Base-by-base conservation (phyloP, 2,329 filamentous ascomycete species). In the Colletotrichum tamarilloi region DNA sequence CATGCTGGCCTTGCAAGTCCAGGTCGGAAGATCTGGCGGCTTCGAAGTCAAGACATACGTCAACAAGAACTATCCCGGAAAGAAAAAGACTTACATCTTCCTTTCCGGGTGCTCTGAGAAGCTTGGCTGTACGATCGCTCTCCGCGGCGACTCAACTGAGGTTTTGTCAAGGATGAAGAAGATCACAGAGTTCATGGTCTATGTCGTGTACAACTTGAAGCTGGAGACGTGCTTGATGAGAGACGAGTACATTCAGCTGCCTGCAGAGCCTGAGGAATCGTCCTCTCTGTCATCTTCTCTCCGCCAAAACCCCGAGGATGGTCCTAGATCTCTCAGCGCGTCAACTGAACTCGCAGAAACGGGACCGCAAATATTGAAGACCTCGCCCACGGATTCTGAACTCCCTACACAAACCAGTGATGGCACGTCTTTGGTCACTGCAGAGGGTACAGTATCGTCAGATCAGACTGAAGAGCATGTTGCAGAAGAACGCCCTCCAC, bases 131-230 rank as follows among this genome's bases (percentile, higher is more conserved):
- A 99, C 97, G 0, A 98, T 99, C 77, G 94, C 95, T 14, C 86
- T 99, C 26, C 92, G 97, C 58, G 97, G 97, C 1, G 94, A 93
- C 4, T 91, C 93, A 72, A 92, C 91, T 35, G 85, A 90, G 60
- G 87, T 91, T 0, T 87, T 99, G 22, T 87, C 91, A 1, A 94
- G 92, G 77, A 91, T 99, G 82, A 99, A 99, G 83, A 90, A 92
- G 65, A 97, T 99, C 76, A 97, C 96, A 12, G 97, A 99, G 80
- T 98, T 99, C 80, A 98, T 99, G 96, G 93, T 97, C 49, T 99
- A 98, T 77, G 97, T 99, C 24, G 95, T 98, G 14, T 99, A 99
- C 83, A 99, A 98, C 78, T 87, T 99, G 66, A 98, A 97, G 80
- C 88, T 99, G 16, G 97, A 99, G 83, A 98, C 97, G 1, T 98